Evolutionary conservation across 495 filamentous ascomycete species (phyloP).

Genomic region (Penicillium lagena): DNA sequence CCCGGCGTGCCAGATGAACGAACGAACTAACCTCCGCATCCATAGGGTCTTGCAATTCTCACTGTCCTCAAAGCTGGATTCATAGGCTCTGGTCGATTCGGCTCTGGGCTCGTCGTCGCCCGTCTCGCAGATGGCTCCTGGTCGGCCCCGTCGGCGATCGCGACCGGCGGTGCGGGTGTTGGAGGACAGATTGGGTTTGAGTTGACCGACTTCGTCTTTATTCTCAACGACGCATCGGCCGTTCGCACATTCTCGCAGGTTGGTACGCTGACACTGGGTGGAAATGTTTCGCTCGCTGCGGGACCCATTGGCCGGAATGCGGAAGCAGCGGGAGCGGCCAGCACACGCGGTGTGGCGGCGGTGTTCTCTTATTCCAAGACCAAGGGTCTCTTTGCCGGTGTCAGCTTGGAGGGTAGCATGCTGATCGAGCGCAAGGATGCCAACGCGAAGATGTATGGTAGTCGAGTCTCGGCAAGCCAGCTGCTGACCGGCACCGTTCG

Average conservation of each 20-base stretch:
- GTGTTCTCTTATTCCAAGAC: conserved; percentile 97
- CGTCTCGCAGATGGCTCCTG: conserved; percentile 86
- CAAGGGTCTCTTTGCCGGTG: conserved; percentile 93
- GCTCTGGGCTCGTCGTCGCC: conserved; percentile 89
- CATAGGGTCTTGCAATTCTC: conserved; percentile 84
- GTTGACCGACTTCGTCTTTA: conserved; percentile 97
- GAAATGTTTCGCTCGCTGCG: conserved; percentile 93
- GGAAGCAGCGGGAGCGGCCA: conserved; percentile 92
- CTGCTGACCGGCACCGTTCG: conserved; percentile 72
- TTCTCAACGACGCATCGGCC: conserved; percentile 86
- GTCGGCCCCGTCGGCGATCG: conserved; percentile 91
- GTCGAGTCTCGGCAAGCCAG: conserved; percentile 69
- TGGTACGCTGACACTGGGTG: conserved; percentile 85
- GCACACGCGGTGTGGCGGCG: conserved; percentile 79
- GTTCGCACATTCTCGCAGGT: conserved; percentile 93
- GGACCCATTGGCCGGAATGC: conserved; percentile 92
- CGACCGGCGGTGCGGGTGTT: conserved; percentile 84
- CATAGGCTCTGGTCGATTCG: conserved; percentile 85
- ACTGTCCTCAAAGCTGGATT: conserved; percentile 96
- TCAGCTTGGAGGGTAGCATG: conserved; percentile 85
- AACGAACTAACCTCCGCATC: neutral
- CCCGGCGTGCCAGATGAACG: neutral
- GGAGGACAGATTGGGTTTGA: conserved; percentile 98
- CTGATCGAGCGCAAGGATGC: conserved; percentile 92
- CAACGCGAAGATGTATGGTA: conserved; percentile 91